A percentile compares a stretch with the other conserved stretches of the same genome.
Conservation (phyloP, 805 yeast genomes). For the Metschnikowia gelsemii region DNA sequence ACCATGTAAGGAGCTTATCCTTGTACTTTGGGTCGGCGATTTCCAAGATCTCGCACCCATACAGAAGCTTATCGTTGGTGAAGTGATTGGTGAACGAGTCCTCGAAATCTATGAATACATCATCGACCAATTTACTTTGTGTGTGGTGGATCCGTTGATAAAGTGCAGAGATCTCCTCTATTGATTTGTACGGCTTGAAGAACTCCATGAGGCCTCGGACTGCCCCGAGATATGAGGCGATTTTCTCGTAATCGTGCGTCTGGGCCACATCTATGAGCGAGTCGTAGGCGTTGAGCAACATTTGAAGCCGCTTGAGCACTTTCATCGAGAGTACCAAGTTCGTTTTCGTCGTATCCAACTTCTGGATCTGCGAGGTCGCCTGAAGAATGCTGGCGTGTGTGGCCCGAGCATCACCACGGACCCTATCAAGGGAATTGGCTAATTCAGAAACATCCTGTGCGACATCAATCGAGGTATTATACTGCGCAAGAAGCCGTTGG, state of each 20-base stretch:
- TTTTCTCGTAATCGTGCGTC: conserved; percentile 52
- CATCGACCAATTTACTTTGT: conserved; percentile 62
- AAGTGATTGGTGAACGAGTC: conserved; percentile 34
- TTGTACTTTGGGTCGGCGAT: conserved; percentile 54
- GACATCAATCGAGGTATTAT: conserved; percentile 27
- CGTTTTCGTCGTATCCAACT: conserved; percentile 76
- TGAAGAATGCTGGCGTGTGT: conserved; percentile 63
- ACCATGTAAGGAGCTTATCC: conserved; percentile 69
- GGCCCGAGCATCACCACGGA: conserved; percentile 47
- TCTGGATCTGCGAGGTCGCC: conserved; percentile 76
- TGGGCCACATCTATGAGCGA: conserved; percentile 50
- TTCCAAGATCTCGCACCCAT: conserved; percentile 75
- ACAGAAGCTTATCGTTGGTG: conserved; percentile 38
- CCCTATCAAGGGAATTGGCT: conserved; percentile 45
- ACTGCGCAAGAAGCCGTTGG: conserved; percentile 32
- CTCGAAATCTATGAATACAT: conserved; percentile 73
- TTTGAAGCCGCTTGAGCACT: conserved; percentile 79
- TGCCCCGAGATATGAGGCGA: conserved; percentile 62
- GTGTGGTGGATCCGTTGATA: conserved; percentile 58
- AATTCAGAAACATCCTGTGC: conserved; percentile 39
- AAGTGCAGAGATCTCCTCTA: conserved; percentile 72
- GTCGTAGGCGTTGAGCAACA: conserved; percentile 74
- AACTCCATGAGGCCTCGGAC: conserved; percentile 69
- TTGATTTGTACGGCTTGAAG: conserved; percentile 78
- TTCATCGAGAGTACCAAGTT: conserved; percentile 85